phyloP scores from a whole-genome alignment of 371 early-diverging fungal genomes.

The Circinella umbellata region DNA sequence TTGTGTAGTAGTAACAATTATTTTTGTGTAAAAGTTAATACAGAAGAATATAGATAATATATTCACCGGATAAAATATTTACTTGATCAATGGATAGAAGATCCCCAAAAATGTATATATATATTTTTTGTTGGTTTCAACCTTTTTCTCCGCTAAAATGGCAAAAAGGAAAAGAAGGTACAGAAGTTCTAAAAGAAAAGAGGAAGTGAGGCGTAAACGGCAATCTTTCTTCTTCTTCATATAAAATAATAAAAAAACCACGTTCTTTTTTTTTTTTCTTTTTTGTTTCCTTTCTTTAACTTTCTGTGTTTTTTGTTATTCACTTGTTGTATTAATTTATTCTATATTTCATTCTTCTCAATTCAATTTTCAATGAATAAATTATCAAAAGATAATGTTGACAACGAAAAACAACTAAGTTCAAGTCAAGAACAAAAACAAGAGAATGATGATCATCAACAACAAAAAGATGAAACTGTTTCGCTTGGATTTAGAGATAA shows the following conservation, averaged over 20 bases:
- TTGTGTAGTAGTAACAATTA: too few species aligned
- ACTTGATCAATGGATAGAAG: too few species aligned
- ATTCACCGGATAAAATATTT: too few species aligned
- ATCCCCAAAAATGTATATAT: too few species aligned
- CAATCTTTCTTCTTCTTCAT: neutral
- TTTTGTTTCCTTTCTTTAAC: neutral
- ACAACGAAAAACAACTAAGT: neutral
- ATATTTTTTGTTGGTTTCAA: neutral
- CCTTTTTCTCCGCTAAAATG: neutral
- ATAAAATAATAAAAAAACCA: neutral
- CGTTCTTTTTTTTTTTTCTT: neutral
- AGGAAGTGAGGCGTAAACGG: neutral
- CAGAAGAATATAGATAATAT: too few species aligned
- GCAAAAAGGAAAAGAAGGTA: constrained; percentile 9
- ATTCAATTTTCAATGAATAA: neutral
- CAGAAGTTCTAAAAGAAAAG: constrained; percentile 1
- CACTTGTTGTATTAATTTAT: neutral
- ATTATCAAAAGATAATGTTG: neutral
- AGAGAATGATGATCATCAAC: neutral
- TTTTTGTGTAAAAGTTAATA: too few species aligned
- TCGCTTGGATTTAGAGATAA: constrained; percentile 5
- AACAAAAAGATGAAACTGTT: neutral
- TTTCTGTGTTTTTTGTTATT: neutral
- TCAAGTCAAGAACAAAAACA: neutral
- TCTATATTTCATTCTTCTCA: too few species aligned